These are phyloP conservation scores for Saccharomyces uvarum DNA, from an alignment of 1,139 yeast genomes.

Conservation along the genomic window DNA sequence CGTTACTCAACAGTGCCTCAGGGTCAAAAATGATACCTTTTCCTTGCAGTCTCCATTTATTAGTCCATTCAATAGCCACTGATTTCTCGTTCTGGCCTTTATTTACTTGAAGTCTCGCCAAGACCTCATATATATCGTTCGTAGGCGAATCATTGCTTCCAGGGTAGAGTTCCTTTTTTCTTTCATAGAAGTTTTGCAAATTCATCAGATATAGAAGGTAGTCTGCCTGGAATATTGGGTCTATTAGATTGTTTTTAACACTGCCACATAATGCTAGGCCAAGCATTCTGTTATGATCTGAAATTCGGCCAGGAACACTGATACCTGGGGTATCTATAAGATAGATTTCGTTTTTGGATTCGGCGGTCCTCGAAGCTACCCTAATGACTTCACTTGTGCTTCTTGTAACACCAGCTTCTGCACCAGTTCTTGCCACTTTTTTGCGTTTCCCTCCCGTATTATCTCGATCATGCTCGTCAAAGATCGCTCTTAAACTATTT, in stretches of 20 bases:
- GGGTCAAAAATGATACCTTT: slow-evolving; percentile 19
- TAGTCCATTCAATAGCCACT: slow-evolving; percentile 62
- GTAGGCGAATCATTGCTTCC: slow-evolving; percentile 58
- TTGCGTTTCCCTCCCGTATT: slow-evolving; percentile 27
- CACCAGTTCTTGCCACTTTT: slow-evolving; percentile 81
- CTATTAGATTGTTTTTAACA: slow-evolving; percentile 62
- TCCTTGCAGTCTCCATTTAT: slow-evolving; percentile 56
- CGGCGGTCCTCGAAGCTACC: slow-evolving; percentile 33
- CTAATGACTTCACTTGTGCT: slow-evolving; percentile 70
- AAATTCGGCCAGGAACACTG: slow-evolving; percentile 62
- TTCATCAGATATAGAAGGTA: slow-evolving; percentile 70
- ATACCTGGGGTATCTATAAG: slow-evolving; percentile 93
- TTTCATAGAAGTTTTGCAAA: slow-evolving; percentile 40
- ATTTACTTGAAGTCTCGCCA: slow-evolving; percentile 38
- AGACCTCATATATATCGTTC: slow-evolving; percentile 58
- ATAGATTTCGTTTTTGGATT: slow-evolving; percentile 54
- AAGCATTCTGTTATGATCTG: slow-evolving; percentile 59
- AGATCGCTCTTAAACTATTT: slow-evolving; percentile 56
- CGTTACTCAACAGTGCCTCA: slow-evolving; percentile 16
- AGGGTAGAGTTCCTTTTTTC: slow-evolving; percentile 33
- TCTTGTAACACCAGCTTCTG: slow-evolving; percentile 85
- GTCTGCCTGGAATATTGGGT: slow-evolving; percentile 83
- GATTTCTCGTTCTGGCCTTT: slow-evolving; percentile 44
- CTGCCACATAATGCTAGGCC: slow-evolving; percentile 70
- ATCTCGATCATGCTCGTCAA: slow-evolving; percentile 17